Evolutionary conservation across 495 filamentous ascomycete species (phyloP).

Genomic region (Chaetomium cochliodes): DNA sequence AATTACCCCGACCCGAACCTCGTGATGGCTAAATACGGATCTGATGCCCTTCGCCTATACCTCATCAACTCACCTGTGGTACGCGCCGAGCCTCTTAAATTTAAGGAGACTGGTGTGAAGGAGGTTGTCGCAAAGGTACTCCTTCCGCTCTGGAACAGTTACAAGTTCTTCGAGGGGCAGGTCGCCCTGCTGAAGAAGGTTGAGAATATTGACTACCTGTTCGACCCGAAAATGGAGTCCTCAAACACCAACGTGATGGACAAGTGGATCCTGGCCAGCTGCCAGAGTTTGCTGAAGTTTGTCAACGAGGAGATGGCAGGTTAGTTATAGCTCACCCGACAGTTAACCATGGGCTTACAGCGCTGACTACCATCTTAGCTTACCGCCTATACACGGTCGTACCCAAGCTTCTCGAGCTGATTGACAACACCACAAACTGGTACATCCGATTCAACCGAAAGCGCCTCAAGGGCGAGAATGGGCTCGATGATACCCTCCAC

Average conservation of each 20-base stretch:
- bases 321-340: constrained; percentile 32
- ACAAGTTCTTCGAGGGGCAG: constrained; percentile 97
- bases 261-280: constrained; percentile 90
- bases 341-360: neutral
- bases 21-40: constrained; percentile 86
- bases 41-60: constrained; percentile 90
- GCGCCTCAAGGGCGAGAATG: constrained; percentile 90
- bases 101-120: constrained; percentile 92
- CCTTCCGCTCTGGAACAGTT: constrained; percentile 94
- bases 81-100: constrained; percentile 83
- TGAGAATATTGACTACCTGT: constrained; percentile 71
- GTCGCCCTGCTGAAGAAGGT: constrained; percentile 90
- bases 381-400: constrained; percentile 95
- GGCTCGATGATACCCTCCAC: constrained; percentile 75
- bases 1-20: constrained; percentile 91
- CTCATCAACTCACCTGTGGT: constrained; percentile 98
- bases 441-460: constrained; percentile 99
- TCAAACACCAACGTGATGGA: constrained; percentile 94
- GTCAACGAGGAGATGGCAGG: constrained; percentile 94
- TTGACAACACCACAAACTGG: constrained; percentile 98
- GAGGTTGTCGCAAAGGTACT: constrained; percentile 94
- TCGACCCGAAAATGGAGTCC: constrained; percentile 70
- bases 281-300: constrained; percentile 88
- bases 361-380: constrained; percentile 38
- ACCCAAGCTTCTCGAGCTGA: constrained; percentile 78